phyloP scores from a whole-genome alignment of 164 flowering plant species.

The Magnolia kwangsiensis region DNA sequence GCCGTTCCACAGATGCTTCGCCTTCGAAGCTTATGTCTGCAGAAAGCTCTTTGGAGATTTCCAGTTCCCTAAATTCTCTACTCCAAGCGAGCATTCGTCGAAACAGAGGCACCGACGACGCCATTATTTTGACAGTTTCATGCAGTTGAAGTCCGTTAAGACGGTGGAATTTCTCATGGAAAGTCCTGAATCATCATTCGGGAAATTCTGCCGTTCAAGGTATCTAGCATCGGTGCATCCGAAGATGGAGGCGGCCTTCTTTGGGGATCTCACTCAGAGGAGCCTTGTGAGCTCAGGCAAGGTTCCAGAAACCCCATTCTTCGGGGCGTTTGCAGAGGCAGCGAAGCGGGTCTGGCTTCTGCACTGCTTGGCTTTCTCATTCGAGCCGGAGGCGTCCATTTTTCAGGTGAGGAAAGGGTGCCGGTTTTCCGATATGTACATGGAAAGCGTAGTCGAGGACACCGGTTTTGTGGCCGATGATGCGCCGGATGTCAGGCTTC shows the following conservation, averaged over 20 bases:
- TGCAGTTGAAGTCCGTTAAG: constrained; percentile 36
- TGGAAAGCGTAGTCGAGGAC: constrained; percentile 61
- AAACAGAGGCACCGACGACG: constrained; percentile 7
- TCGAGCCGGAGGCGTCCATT: constrained; percentile 40
- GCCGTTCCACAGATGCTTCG: constrained; percentile 41
- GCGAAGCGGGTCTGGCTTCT: constrained; percentile 67
- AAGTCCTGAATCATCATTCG: constrained; percentile 43
- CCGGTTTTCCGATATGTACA: constrained; percentile 77
- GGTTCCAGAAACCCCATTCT: constrained; percentile 60
- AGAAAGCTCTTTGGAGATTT: constrained; percentile 63
- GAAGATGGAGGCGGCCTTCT: constrained; percentile 74
- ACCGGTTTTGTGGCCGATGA: constrained; percentile 7
- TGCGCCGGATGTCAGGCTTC: constrained; percentile 12
- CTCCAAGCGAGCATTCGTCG: constrained; percentile 14
- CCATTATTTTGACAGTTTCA: constrained; percentile 47
- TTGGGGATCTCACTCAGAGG: constrained; percentile 64
- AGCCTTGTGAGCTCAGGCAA: constrained; percentile 46
- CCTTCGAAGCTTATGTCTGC: constrained; percentile 63
- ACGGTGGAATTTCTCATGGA: constrained; percentile 33
- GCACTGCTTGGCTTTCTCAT: constrained; percentile 57
- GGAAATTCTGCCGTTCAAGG: constrained; percentile 49
- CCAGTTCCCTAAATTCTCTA: constrained; percentile 34
- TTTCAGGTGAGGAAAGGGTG: constrained; percentile 50
- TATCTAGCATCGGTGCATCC: constrained; percentile 65
- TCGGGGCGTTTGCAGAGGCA: constrained; percentile 62